Evolutionary conservation across 805 yeast genomes (phyloP).

Genomic region (Candida krabiensis): DNA sequence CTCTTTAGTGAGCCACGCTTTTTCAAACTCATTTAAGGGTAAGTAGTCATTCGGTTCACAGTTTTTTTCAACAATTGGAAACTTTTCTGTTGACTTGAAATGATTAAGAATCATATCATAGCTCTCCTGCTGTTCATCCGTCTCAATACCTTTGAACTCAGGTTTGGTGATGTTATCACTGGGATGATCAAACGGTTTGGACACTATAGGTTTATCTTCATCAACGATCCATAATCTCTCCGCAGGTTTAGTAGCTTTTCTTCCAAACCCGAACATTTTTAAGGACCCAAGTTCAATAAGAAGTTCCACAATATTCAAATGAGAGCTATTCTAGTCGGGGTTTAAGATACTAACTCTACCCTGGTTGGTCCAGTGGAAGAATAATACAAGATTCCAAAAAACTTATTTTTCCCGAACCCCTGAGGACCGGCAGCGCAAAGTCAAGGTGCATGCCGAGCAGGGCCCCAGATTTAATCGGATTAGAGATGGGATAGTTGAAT

Average conservation of each 20-base stretch:
- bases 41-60: slow-evolving; percentile 32
- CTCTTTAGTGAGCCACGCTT: slow-evolving; percentile 88
- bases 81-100: slow-evolving; percentile 49
- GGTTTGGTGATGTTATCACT: slow-evolving; percentile 39
- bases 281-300: too few species aligned
- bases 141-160: slow-evolving; percentile 45
- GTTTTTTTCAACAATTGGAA: slow-evolving; percentile 51
- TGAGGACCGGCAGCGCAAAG: too few species aligned
- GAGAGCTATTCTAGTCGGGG: too few species aligned
- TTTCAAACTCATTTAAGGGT: slow-evolving; percentile 54
- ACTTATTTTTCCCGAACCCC: too few species aligned
- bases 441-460: too few species aligned
- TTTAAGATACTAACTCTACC: too few species aligned
- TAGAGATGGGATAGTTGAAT: too few species aligned
- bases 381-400: too few species aligned
- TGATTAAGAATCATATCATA: slow-evolving; percentile 59
- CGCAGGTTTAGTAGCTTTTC: slow-evolving; percentile 14
- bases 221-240: slow-evolving; percentile 30
- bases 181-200: slow-evolving; percentile 54
- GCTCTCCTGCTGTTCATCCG: slow-evolving; percentile 54
- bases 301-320: too few species aligned
- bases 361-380: too few species aligned
- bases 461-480: too few species aligned
- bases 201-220: slow-evolving; percentile 19
- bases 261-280: slow-evolving; percentile 34